Evolutionary conservation across 2,329 filamentous ascomycete genomes (phyloP).

Genomic region (Aureobasidium vineae): DNA sequence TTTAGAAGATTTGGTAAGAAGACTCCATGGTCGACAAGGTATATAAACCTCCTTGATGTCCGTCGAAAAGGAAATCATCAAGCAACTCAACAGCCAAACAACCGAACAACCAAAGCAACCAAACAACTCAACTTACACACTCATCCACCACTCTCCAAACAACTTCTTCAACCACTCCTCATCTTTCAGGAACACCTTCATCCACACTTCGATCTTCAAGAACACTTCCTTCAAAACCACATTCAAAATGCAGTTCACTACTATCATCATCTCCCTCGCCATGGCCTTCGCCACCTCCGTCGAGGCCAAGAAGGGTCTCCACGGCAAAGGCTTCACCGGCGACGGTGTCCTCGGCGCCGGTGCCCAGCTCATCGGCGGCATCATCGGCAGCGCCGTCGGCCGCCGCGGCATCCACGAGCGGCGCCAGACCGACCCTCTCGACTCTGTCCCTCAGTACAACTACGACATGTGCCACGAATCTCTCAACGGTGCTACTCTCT

Average conservation of each 20-base stretch:
- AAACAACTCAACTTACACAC: not conserved
- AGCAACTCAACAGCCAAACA: conserved; percentile 7
- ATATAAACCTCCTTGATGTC: not conserved
- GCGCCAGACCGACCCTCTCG: conserved; percentile 7
- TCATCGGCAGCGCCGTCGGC: not conserved
- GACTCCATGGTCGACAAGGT: not conserved
- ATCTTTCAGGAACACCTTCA: not conserved
- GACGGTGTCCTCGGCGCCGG: conserved; percentile 1
- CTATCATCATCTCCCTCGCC: conserved; percentile 7
- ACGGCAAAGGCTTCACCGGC: conserved; percentile 21
- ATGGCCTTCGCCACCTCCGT: conserved; percentile 8
- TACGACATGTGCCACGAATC: conserved; percentile 21
- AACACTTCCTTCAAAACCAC: not conserved
- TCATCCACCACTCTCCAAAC: not conserved
- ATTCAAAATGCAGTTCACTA: conserved; percentile 13
- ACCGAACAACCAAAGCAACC: conserved; percentile 4
- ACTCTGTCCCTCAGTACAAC: conserved; percentile 8
- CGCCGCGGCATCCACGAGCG: conserved; percentile 11
- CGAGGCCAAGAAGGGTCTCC: conserved; percentile 12
- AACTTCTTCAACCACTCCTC: not conserved
- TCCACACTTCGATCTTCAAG: not conserved
- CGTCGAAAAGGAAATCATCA: not conserved
- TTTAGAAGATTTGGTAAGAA: not conserved
- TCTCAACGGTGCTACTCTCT: conserved; percentile 6
- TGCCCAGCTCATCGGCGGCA: not conserved